Evolutionary conservation across 2,329 filamentous ascomycete species (phyloP).

Genomic region (Cladosporium austrohemisphaericum): DNA sequence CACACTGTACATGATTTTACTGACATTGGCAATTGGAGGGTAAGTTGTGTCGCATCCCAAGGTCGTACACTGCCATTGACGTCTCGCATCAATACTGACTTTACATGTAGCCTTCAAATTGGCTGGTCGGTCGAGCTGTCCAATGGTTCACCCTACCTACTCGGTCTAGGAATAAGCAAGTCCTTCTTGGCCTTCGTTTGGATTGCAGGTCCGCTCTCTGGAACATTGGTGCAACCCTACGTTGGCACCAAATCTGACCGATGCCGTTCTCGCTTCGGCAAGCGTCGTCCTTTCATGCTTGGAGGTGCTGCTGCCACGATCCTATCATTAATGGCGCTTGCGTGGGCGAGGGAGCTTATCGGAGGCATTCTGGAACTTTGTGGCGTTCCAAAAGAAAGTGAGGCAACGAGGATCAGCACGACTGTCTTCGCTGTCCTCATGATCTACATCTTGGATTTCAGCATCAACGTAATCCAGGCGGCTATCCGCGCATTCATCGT

Average conservation of each 20-base stretch:
- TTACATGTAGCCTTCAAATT: slow-evolving; percentile 66
- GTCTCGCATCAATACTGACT: background rate
- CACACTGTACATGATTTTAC: slow-evolving; percentile 75
- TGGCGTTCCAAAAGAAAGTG: slow-evolving; percentile 63
- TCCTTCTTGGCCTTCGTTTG: slow-evolving; percentile 51
- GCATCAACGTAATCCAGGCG: slow-evolving; percentile 94
- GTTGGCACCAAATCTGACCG: slow-evolving; percentile 53
- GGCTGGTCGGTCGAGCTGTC: slow-evolving; percentile 95
- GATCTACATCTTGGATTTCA: slow-evolving; percentile 88
- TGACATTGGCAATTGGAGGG: slow-evolving; percentile 82
- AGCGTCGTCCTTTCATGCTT: slow-evolving; percentile 51
- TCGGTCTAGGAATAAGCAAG: slow-evolving; percentile 52
- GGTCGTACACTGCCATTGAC: no score
- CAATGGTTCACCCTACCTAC: slow-evolving; percentile 69
- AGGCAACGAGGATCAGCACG: slow-evolving; percentile 60
- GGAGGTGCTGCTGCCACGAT: slow-evolving; percentile 49
- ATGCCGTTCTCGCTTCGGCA: slow-evolving; percentile 46
- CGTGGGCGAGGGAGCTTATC: slow-evolving; percentile 55
- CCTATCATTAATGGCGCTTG: slow-evolving; percentile 46
- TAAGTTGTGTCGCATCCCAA: slow-evolving; percentile 36
- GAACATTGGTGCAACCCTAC: slow-evolving; percentile 52
- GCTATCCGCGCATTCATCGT: slow-evolving; percentile 89
- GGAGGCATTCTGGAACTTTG: slow-evolving; percentile 63
- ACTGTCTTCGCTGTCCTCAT: slow-evolving; percentile 79
- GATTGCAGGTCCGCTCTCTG: slow-evolving; percentile 55